phyloP scores from a whole-genome alignment of 805 yeast species.

The Metschnikowia hibisci region DNA sequence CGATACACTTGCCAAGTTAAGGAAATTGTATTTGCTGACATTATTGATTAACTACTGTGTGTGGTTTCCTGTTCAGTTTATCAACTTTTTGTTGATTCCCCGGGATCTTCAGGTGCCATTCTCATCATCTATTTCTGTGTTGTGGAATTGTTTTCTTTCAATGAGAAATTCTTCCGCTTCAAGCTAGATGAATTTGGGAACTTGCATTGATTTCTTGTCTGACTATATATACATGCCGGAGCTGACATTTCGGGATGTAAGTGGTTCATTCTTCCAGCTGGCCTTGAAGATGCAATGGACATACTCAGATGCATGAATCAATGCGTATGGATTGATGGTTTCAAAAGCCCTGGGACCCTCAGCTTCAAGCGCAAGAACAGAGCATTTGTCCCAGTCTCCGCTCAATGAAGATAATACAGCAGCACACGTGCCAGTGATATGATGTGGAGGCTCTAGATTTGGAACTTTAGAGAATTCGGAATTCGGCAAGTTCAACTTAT shows the following conservation, averaged over 20 bases:
- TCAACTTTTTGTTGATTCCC: conserved; percentile 70
- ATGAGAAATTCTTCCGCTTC: conserved; percentile 51
- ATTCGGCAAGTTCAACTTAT: conserved; percentile 19
- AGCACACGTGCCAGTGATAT: conserved; percentile 57
- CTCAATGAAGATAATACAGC: conserved; percentile 30
- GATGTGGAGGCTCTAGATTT: conserved; percentile 54
- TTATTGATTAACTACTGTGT: conserved; percentile 63
- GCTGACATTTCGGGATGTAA: conserved; percentile 4
- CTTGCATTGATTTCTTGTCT: too few species aligned
- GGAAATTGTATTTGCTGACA: conserved; percentile 63
- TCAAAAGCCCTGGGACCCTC: conserved; percentile 65
- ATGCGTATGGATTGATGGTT: conserved; percentile 43
- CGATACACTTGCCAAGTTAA: conserved; percentile 61
- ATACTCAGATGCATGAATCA: conserved; percentile 27
- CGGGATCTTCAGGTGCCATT: conserved; percentile 83
- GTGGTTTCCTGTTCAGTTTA: conserved; percentile 82
- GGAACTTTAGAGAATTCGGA: conserved; percentile 17
- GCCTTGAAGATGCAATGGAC: conserved; percentile 8
- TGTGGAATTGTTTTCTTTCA: conserved; percentile 93
- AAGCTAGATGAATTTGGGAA: not conserved
- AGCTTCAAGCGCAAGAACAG: conserved; percentile 42
- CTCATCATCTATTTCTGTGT: conserved; percentile 76
- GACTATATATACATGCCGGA: conserved; percentile 25
- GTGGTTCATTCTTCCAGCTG: not conserved
- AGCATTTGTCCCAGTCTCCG: conserved; percentile 2